A percentile compares a stretch with the other conserved stretches of the same genome.
Conservation (phyloP, 148 eudicot genomes). For the Arbutus unedo region DNA sequence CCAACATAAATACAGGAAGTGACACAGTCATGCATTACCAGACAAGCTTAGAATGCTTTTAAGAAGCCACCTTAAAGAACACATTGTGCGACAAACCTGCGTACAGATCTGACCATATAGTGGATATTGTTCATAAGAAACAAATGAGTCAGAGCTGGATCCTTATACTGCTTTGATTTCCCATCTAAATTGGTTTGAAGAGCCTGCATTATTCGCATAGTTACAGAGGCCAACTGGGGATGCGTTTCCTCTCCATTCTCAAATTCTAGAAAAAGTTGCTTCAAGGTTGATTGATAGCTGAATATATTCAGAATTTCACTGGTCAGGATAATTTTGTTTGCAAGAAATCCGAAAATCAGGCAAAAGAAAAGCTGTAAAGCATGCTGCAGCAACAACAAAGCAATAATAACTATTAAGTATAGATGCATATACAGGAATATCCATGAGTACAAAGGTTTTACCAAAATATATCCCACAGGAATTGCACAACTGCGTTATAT, state of each 20-base stretch:
- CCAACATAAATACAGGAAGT: conserved; percentile 12
- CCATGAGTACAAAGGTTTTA: neutral
- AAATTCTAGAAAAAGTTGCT: conserved; percentile 97
- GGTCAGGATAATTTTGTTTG: neutral
- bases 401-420: neutral
- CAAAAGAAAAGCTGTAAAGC: neutral
- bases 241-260: conserved; percentile 59
- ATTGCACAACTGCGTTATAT: neutral
- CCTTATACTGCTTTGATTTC: conserved; percentile 92
- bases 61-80: neutral
- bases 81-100: conserved; percentile 54
- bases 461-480: neutral
- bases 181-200: conserved; percentile 95
- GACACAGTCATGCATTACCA: neutral
- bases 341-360: neutral
- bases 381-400: neutral
- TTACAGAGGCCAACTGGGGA: conserved; percentile 80
- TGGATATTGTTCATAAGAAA: conserved; percentile 97
- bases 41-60: neutral
- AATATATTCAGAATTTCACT: conserved; percentile 18
- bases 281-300: conserved; percentile 93
- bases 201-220: conserved; percentile 98
- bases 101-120: conserved; percentile 95
- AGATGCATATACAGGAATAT: neutral
- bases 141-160: conserved; percentile 79